A percentile compares a stretch with the other conserved stretches of the same genome.
Conservation (phyloP, 768 basidiomycete genomes). For the Lepiota brunneoincarnata region DNA sequence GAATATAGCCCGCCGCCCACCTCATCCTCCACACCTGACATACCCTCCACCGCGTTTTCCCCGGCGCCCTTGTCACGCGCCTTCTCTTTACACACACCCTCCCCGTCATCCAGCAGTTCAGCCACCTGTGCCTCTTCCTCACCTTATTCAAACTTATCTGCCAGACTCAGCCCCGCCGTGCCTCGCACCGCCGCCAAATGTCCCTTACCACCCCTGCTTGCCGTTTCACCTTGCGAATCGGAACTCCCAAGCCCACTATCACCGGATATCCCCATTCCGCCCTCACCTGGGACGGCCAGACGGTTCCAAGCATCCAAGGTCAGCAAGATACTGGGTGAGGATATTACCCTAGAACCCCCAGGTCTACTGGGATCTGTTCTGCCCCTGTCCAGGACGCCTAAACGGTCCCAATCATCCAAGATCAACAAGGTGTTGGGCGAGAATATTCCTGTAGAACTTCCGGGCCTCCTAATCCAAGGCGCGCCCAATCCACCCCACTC, state of each 20-base stretch:
- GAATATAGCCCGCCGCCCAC: conserved; percentile 2
- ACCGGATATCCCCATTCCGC: conserved; percentile 15
- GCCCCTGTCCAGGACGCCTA: too few relatives aligned
- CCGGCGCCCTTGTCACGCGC: not conserved
- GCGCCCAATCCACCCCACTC: too few relatives aligned
- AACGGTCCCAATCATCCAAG: too few relatives aligned
- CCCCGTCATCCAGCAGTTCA: not conserved
- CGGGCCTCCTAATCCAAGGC: too few relatives aligned
- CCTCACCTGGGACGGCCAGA: conserved; percentile 19
- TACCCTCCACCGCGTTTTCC: not conserved
- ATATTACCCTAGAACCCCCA: conserved; percentile 5
- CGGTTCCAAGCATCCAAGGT: conserved; percentile 21
- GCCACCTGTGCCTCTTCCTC: not conserved
- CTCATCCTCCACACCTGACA: not conserved
- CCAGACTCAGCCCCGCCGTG: not conserved
- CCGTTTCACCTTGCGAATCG: not conserved
- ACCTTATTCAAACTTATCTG: not conserved
- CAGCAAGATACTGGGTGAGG: conserved; percentile 24
- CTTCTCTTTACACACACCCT: not conserved
- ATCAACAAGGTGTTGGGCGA: too few relatives aligned
- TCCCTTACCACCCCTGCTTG: not conserved
- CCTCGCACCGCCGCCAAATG: not conserved
- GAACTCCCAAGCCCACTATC: conserved; percentile 2
- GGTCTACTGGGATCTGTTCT: too few relatives aligned
- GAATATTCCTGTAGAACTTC: too few relatives aligned